These are phyloP conservation scores for Mrakiaceae sp. DNA, from an alignment of 1,284 basidiomycete species.

Conservation along the genomic window DNA sequence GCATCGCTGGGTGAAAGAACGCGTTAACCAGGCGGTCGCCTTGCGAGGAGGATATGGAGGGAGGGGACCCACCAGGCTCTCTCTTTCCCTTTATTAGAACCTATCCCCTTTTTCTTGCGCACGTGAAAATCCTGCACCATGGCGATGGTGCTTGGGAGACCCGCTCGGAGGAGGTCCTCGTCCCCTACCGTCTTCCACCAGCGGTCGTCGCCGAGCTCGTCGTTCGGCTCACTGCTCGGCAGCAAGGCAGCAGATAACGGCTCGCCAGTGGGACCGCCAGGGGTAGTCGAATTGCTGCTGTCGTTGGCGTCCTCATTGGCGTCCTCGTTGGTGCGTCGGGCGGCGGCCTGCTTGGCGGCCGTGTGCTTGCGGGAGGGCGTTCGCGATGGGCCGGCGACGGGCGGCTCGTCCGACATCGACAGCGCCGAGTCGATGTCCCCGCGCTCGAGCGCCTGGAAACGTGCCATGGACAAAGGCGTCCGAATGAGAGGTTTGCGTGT, in stretches of 20 bases:
- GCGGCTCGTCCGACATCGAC: neutral
- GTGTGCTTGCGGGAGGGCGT: neutral
- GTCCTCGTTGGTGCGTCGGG: no score
- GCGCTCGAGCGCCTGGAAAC: neutral
- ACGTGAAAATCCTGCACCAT: slow-evolving; percentile 24
- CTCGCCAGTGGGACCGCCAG: no score
- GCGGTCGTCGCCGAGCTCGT: slow-evolving; percentile 25
- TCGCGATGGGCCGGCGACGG: neutral
- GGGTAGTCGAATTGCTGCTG: no score
- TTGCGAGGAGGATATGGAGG: neutral
- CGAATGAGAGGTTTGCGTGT: neutral
- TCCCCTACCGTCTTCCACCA: slow-evolving; percentile 31
- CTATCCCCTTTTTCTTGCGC: slow-evolving; percentile 16
- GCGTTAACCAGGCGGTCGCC: neutral
- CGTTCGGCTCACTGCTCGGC: slow-evolving; percentile 16
- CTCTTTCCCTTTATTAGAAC: slow-evolving; percentile 11
- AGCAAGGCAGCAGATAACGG: no score
- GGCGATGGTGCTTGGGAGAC: slow-evolving; percentile 26
- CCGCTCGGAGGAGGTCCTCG: slow-evolving; percentile 28
- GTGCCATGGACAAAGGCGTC: neutral
- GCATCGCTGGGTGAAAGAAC: neutral
- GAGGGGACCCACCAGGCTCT: slow-evolving; percentile 1
- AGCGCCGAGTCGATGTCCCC: neutral
- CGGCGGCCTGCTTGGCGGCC: neutral
- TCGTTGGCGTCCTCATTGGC: no score